Base-by-base conservation (phyloP, 495 filamentous ascomycete species). In the Hyaloscypha variabilis region DNA sequence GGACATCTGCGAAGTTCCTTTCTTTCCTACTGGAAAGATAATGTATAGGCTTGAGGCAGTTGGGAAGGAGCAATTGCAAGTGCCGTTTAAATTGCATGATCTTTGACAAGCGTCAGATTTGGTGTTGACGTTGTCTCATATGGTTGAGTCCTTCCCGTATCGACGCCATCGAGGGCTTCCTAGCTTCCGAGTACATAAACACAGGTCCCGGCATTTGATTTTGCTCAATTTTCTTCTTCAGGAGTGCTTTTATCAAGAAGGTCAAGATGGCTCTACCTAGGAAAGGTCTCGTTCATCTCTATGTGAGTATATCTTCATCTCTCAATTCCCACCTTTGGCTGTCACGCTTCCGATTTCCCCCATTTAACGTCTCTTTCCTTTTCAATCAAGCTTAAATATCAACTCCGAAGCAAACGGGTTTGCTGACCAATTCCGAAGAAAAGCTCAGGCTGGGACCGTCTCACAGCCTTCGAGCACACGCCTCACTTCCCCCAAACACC, bases 391-490 rank as follows among this genome's bases (percentile, higher is more conserved):
- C 39, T 46, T 13, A 34, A 34, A 1, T 46, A 17, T 46, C 39
- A 46, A 46, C 8, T 17, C 39, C 19, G 11, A 46, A 46, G 6
- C 31, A 13, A 6, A 34, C 6, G 31, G 1, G 0, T 17, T 17
- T 46, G 6, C 39, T 46, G 19, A 46, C 6, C 10, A 46, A 17
- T 46, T 17, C 17, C 39, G n/a, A 14, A 46, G 39, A 46, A 46
- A 46, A 46, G 19, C 39, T 4, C 14, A 46, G 39, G 6, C 39
- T 46, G 39, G 39, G 17, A 14, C 39, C 39, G 76, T 42, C 81
- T 90, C 28, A 77, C 81, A 50, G 84, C 85, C 21, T 88, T 88
- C 69, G 87, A 90, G 71, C 84, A 84, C 71, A 74, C 73, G 34
- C 69, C 77, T 11, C 61, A 75, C 50, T 42, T 67, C 19, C 25